Conservation (phyloP, 352 stramenopile species). For the Plasmopara muralis region DNA sequence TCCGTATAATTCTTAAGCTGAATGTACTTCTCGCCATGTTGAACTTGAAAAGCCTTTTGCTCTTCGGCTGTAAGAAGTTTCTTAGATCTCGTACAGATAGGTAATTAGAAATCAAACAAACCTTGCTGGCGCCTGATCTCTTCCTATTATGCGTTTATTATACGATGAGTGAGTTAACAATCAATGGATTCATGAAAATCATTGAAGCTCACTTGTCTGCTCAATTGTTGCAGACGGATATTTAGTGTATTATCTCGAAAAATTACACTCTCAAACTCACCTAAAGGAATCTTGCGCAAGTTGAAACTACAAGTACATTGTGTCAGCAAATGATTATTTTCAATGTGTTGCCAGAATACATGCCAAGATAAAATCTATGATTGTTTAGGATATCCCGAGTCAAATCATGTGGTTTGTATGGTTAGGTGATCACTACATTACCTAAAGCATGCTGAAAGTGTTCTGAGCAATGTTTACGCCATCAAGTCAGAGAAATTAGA, state of each 20-base stretch:
- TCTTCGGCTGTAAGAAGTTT: constrained; percentile 48
- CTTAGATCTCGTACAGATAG: not conserved
- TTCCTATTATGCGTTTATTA: constrained; percentile 27
- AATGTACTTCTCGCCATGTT: constrained; percentile 83
- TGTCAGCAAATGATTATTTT: constrained; percentile 8
- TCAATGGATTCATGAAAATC: not conserved
- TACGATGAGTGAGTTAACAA: not conserved
- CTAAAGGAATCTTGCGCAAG: constrained; percentile 76
- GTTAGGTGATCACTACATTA: constrained; percentile 14
- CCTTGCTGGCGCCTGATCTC: constrained; percentile 70
- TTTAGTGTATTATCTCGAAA: not conserved
- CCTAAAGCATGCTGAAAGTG: constrained; percentile 70
- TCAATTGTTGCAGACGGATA: not conserved
- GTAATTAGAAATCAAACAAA: constrained; percentile 23
- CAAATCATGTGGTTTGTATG: not conserved
- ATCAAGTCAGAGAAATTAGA: constrained; percentile 8
- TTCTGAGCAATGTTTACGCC: constrained; percentile 21
- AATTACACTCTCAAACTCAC: constrained; percentile 19
- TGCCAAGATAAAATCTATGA: constrained; percentile 72
- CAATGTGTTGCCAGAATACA: not conserved
- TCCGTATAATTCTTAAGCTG: constrained; percentile 84
- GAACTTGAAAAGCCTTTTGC: constrained; percentile 69
- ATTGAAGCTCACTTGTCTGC: constrained; percentile 39
- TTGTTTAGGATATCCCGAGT: not conserved
- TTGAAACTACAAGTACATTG: constrained; percentile 52